Base-by-base conservation (phyloP, 2,329 filamentous ascomycete genomes). In the Fusarium pininemorale region DNA sequence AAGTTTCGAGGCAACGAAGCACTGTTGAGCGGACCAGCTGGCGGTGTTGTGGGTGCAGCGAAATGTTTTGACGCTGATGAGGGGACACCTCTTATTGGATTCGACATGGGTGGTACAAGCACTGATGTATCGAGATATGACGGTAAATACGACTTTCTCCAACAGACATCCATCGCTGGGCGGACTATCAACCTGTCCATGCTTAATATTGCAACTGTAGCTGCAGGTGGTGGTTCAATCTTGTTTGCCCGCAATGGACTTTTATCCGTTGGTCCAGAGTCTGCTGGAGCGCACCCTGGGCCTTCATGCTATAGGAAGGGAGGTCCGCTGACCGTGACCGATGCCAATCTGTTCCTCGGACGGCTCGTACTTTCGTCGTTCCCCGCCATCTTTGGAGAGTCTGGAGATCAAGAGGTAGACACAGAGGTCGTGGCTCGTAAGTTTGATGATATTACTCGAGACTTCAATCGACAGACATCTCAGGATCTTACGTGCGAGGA, bases 151-250 rank as follows among this genome's bases (percentile, higher is more conserved):
- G 92, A 94, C 68, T 91, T 94, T 75, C 90, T 93, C 12, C 92
- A 92, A 61, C 90, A 93, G 73, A 91, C 91, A 1, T 91, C 90
- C 6, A 92, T 92, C 22, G 91, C 91, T 2, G 90, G 91, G 26
- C 88, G 93, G 2, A 91, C 91, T 4, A 92, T 94, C 30, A 91
- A 92, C 69, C 89, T 89, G 2, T 92, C 92, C 1, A 92, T 93
- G 79, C 85, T 93, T 5, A 92, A 94, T 76, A 93, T 94, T 81
- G 92, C 92, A 77, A 94, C 92, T 1, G 92, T 94, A 5, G 85
- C 84, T 11, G 84, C 85, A 12, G 84, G 84, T 4, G 86, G 86
- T 37, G 86, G 86, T 8, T 85, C 83, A 10, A 84, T 85, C 24
- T 83, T 94, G 2, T 92, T 91, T 78, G 93, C 89, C 81, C 87